Base-by-base conservation (phyloP, 495 filamentous ascomycete genomes). In the Rostrohypoxylon terebratum region DNA sequence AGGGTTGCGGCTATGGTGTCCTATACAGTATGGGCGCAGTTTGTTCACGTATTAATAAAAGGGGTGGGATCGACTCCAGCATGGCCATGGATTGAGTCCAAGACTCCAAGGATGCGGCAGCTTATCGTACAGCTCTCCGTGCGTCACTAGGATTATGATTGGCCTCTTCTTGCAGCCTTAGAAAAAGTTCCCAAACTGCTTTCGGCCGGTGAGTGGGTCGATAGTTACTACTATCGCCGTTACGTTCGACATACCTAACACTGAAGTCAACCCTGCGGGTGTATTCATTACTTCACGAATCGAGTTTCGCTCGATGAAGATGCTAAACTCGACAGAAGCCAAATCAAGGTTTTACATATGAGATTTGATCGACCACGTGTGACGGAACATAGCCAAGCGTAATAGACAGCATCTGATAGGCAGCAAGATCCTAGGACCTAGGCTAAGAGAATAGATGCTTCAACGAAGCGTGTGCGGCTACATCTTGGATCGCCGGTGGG, bases 211-310 rank as follows among this genome's bases (percentile, higher is more conserved):
- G 25, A 38, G 61, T 69, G 71, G 61, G 48, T 53, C 57, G 42
- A 69, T 66, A 20, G 25, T 45, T 59, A n/a, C n/a, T n/a, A n/a
- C n/a, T n/a, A 68, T 54, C 65, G 60, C 60, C 54, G 70, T 73
- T 73, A 68, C 70, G 70, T 68, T 63, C 31, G 34, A 66, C 23
- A 69, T 66, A 73, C 70, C 61, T 61, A 73, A 69, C 65, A 65
- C 65, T 61, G 55, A 65, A 57, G 53, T 68, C 31, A 42, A 48
- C 53, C 38, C 54, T 44, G 25, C 5, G 45, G 59, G 69, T 63
- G 57, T 68, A 67, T 72, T 40, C 63, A 64, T 66, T 66, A 72
- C 64, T 54, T 60, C n/a, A 45, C 42, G 48, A 68, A 47, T 60
- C 36, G 36, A 63, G 33, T 16, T 28, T 4, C 23, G 13, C 34